Evolutionary conservation across 1,284 basidiomycete genomes (phyloP), one percentile per base, ranked within the genome.

Genomic region (Moniliophthora roreri): DNA sequence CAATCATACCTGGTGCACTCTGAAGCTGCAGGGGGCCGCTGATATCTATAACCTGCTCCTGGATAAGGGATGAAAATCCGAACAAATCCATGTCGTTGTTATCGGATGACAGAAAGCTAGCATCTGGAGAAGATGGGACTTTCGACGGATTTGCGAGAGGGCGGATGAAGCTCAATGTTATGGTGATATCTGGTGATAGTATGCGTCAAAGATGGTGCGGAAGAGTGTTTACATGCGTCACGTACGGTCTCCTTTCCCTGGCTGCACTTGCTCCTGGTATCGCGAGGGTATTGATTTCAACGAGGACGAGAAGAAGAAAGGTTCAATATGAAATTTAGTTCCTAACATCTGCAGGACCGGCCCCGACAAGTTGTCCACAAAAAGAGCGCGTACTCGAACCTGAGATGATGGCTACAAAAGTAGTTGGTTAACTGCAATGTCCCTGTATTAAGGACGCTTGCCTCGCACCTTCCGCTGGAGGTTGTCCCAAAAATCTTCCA

Each of bases 251-350:
- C 73, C 74, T 52, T 65, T 56, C 18, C 61, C 60, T 13, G 61
- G 59, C 44, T 62, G 58, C 2, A 69, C 58, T 53, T 72, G 69
- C 53, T 77, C 77, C 55, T 76, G 71, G 53, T 75, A 80, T 48
- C 77, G 69, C 1, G 76, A 73, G 4, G 78, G 77, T 34, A 79
- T 79, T 75, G 75, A 78, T 52, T 73, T 75, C 10, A 79, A 53
- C 4, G 78, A 76, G 0, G 77, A 77, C 4, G 77, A 75, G 59
- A 75, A 80, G 61, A 77, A 80, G 63, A 78, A 80, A 0, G 77
- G 77, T 58, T 78, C 77, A 24, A 79, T 72, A 51, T 77, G 75
- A 58, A 72, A 79, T 63, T 76, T 78, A 35, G 73, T 66, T 24
- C 78, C 78, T 0, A 80, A 63, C 73, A 79, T 78, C 58, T 77